Evolutionary conservation across 345 rosid species (phyloP).

Genomic region (Luvunga scandens): DNA sequence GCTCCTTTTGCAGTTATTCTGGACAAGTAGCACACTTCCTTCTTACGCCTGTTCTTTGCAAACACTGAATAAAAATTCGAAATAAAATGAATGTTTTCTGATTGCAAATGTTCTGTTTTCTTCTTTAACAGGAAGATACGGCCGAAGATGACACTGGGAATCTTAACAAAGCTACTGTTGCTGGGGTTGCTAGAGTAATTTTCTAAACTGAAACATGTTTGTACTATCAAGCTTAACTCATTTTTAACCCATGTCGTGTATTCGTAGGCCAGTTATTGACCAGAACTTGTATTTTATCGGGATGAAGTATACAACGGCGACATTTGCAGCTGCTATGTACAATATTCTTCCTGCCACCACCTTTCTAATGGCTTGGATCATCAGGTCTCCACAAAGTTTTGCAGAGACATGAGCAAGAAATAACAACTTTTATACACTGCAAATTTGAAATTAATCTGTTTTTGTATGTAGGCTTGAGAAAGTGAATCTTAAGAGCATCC

Average conservation of each 20-base stretch:
- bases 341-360: constrained; percentile 87
- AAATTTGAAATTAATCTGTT: background rate
- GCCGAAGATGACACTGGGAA: constrained; percentile 68
- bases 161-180: constrained; percentile 55
- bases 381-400: constrained; percentile 28
- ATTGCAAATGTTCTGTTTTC: background rate
- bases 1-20: constrained; percentile 70
- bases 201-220: background rate
- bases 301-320: constrained; percentile 83
- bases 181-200: constrained; percentile 78
- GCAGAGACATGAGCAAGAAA: background rate
- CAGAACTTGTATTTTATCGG: constrained; percentile 75
- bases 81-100: background rate
- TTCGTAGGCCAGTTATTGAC: constrained; percentile 74
- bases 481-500: constrained; percentile 44
- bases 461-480: constrained; percentile 54
- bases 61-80: background rate
- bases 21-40: constrained; percentile 44
- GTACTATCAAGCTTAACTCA: background rate
- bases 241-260: background rate
- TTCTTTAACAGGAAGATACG: constrained; percentile 53
- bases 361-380: constrained; percentile 66
- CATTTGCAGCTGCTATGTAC: constrained; percentile 79
- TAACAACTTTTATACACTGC: background rate
- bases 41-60: background rate